Evolutionary conservation across 2,329 filamentous ascomycete genomes (phyloP).

Genomic region (Diatrype stigma): DNA sequence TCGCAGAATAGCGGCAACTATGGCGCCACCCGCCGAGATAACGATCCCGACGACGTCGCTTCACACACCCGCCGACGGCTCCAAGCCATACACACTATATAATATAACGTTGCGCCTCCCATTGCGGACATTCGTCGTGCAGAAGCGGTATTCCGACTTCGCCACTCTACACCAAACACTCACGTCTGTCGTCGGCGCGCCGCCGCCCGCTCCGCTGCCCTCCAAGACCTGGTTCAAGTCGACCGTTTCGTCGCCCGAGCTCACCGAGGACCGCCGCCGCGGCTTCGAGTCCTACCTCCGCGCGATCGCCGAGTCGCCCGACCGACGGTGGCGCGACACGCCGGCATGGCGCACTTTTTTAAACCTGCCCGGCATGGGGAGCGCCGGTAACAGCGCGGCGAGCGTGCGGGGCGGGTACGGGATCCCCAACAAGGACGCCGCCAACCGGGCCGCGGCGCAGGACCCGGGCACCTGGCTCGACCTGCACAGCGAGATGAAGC

Average conservation of each 20-base stretch:
- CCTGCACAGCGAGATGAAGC: slow-evolving; percentile 69
- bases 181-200: slow-evolving; percentile 51
- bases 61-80: slow-evolving; percentile 41
- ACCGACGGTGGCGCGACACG: slow-evolving; percentile 71
- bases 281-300: slow-evolving; percentile 69
- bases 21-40: slow-evolving; percentile 64
- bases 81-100: slow-evolving; percentile 72
- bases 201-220: slow-evolving; percentile 66
- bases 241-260: slow-evolving; percentile 63
- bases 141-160: slow-evolving; percentile 83
- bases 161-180: slow-evolving; percentile 61
- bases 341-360: slow-evolving; percentile 70
- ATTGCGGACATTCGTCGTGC: slow-evolving; percentile 68
- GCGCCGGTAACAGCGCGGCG: slow-evolving; percentile 43
- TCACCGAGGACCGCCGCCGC: slow-evolving; percentile 66
- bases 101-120: slow-evolving; percentile 75
- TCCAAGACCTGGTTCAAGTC: slow-evolving; percentile 74
- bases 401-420: slow-evolving; percentile 41
- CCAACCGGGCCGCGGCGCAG: slow-evolving; percentile 39
- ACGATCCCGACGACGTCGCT: slow-evolving; percentile 63
- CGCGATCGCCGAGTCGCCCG: slow-evolving; percentile 67
- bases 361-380: slow-evolving; percentile 55
- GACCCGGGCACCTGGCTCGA: slow-evolving; percentile 73
- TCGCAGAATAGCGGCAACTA: slow-evolving; percentile 24
- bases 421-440: slow-evolving; percentile 27